Evolutionary conservation across 176 grass and related monocot genomes (phyloP), one percentile per base, ranked within the genome.

Genomic region (Musa itinerans): DNA sequence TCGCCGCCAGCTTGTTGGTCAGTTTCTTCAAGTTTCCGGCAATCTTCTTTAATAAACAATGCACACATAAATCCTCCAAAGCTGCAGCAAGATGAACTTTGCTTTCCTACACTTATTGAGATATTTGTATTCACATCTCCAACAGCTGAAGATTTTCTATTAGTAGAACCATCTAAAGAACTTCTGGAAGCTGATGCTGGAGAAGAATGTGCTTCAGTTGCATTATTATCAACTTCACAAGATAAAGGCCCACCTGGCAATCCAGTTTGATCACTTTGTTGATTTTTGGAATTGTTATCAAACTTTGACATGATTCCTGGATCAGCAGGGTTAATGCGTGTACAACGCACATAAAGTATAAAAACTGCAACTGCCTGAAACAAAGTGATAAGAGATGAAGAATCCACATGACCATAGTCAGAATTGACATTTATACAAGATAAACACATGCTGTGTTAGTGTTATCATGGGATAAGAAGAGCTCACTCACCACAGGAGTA

Each of bases 311-410:
- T 95, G 52, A 99, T 99, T 71, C 96, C 91, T 72, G 91, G 90
- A 89, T 99, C 96, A 29, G 96, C 96, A 65, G 96, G 96, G 81
- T 99, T 99, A 82, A 99, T 99, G 78, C 86, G 92, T 73, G 96
- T 99, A 81, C 96, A 99, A 20, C 96, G 91, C 6, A 99, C 78
- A 29, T 99, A 99, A 75, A 99, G 90, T 69, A 95, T 87, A 75
- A 99, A 99, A 85, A 99, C 96, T 50, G 85, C 80, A 71, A 99
- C 66, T 26, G 91, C 90, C 96, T 99, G 85, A 78, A 87, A 87
- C 49, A 26, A 69, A 55, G 57, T 26, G 48, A 34, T 34, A 25
- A 1, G 50, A 20, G 1, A 19, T 20, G 50, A 50, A 20, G 3
- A 48, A 49, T n/a, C 8, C 5, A 50, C 14, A 20, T 69, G 2